phyloP scores from a whole-genome alignment of 495 filamentous ascomycete genomes.

The Penicillium mononematosum region DNA sequence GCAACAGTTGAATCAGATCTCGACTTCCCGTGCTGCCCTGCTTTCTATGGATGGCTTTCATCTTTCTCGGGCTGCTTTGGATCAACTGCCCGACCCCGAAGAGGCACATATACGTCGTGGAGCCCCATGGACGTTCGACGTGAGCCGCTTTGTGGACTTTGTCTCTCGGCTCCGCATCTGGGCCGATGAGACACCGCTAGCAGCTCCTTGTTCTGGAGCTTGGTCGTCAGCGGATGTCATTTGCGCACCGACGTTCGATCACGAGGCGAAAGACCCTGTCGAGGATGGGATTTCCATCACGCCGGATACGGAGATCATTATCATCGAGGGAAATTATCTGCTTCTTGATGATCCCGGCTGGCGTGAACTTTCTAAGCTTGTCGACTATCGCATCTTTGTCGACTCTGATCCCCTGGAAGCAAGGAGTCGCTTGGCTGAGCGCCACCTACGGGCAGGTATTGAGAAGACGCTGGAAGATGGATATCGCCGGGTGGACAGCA shows the following conservation, averaged over 20 bases:
- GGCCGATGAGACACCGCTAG: conserved; percentile 26
- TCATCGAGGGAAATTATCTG: conserved; percentile 43
- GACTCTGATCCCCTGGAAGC: conserved; percentile 37
- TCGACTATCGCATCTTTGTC: conserved; percentile 39
- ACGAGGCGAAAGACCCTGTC: conserved; percentile 42
- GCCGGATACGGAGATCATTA: conserved; percentile 30
- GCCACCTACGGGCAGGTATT: conserved; percentile 41
- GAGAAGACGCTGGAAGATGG: conserved; percentile 42
- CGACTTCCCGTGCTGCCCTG: conserved; percentile 20
- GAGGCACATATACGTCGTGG: conserved; percentile 43
- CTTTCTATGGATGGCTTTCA: conserved; percentile 49
- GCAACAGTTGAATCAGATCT: conserved; percentile 28
- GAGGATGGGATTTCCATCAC: conserved; percentile 36
- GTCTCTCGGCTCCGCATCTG: conserved; percentile 21
- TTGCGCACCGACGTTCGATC: conserved; percentile 39
- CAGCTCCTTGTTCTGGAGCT: neutral
- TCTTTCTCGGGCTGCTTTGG: conserved; percentile 33
- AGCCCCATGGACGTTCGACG: conserved; percentile 46
- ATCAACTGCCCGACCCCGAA: conserved; percentile 35
- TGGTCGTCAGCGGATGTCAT: conserved; percentile 20
- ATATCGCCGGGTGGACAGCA: conserved; percentile 38
- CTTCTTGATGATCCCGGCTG: conserved; percentile 35
- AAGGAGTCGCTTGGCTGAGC: conserved; percentile 32
- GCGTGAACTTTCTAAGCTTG: conserved; percentile 26
- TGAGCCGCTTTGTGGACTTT: conserved; percentile 30